Conservation (phyloP, 805 yeast species). For the Teunomyces kruisii region DNA sequence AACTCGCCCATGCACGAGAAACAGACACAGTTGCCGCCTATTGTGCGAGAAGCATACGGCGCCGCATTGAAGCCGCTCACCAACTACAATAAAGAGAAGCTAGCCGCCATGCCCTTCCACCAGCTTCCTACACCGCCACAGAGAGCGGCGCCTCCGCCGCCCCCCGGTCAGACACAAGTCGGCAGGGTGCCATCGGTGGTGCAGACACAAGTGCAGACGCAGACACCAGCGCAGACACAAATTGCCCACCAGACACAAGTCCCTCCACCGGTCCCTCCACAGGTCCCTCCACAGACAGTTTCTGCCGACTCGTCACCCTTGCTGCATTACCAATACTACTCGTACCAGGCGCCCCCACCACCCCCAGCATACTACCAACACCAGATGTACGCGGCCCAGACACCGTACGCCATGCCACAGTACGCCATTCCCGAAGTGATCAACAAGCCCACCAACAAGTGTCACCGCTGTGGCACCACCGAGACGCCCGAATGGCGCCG, state of each 20-base stretch:
- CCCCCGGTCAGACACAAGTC: no score
- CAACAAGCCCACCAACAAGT: constrained; percentile 34
- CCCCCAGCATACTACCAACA: constrained; percentile 13
- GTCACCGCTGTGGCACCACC: constrained; percentile 47
- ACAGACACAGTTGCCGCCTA: constrained; percentile 6
- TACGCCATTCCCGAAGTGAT: constrained; percentile 32
- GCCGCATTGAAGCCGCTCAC: constrained; percentile 1
- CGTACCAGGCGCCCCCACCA: constrained; percentile 8
- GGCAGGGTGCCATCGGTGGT: not conserved
- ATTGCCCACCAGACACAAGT: no score
- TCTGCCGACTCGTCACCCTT: constrained; percentile 9
- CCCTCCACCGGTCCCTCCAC: no score
- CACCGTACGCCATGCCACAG: constrained; percentile 8
- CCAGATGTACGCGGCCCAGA: constrained; percentile 9
- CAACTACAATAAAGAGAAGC: constrained; percentile 4
- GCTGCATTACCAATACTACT: constrained; percentile 13
- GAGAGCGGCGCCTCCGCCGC: constrained; percentile 7
- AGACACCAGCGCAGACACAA: no score
- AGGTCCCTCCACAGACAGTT: no score
- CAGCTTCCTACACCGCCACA: constrained; percentile 9
- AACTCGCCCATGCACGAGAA: constrained; percentile 8
- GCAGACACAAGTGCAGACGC: no score
- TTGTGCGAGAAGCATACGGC: constrained; percentile 3
- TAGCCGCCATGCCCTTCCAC: not conserved
- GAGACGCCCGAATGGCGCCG: constrained; percentile 48